These are phyloP conservation scores for Acanthamoeba lenticulata DNA, from an alignment of 208 protist species.

Conservation along the genomic window DNA sequence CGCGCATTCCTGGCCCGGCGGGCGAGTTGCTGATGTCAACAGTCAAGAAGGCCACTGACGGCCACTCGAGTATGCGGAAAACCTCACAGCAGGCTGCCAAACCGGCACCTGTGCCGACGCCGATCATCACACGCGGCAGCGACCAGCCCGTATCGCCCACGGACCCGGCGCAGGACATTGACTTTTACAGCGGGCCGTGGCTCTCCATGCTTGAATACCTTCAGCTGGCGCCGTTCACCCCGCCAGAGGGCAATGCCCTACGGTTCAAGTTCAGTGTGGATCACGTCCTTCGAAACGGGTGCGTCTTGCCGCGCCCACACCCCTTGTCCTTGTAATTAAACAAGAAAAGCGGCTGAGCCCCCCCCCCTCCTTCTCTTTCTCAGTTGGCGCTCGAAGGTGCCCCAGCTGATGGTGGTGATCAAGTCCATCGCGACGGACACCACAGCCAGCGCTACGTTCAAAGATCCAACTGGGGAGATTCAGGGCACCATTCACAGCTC, in stretches of 20 bases:
- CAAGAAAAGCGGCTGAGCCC: too few species aligned
- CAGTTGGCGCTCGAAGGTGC: neutral
- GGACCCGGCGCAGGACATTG: constrained; percentile 27
- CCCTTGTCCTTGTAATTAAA: neutral
- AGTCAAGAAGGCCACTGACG: neutral
- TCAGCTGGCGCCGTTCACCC: constrained; percentile 34
- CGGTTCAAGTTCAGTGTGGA: constrained; percentile 36
- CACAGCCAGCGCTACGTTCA: constrained; percentile 51
- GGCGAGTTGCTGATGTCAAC: constrained; percentile 12
- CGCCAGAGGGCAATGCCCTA: constrained; percentile 5
- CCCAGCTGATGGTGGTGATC: constrained; percentile 49
- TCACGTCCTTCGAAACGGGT: constrained; percentile 11
- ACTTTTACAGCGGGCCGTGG: constrained; percentile 66
- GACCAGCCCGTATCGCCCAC: neutral
- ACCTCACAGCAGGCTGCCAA: neutral
- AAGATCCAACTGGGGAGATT: constrained; percentile 65
- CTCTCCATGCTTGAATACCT: constrained; percentile 42
- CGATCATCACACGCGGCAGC: constrained; percentile 21
- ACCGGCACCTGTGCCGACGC: neutral
- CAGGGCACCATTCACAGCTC: constrained; percentile 51
- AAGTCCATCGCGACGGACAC: constrained; percentile 58
- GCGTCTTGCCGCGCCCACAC: too few species aligned
- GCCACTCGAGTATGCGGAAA: neutral
- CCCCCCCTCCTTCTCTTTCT: neutral
- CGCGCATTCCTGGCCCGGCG: constrained; percentile 57